Conservation (phyloP, 768 basidiomycete genomes). For the Calocybe cyanea region DNA sequence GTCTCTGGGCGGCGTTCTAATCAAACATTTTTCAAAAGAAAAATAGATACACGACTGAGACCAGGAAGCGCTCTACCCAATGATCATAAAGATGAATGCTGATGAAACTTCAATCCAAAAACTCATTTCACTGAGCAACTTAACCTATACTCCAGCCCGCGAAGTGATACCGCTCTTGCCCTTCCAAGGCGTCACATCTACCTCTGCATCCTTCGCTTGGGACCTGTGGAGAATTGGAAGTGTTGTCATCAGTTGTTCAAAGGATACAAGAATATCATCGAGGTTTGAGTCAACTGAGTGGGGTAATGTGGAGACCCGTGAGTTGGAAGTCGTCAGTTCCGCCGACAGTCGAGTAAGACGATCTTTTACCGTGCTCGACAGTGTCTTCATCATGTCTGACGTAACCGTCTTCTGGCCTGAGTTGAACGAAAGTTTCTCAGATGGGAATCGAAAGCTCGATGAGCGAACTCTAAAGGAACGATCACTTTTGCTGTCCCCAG, state of each 20-base stretch:
- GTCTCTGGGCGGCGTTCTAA: too few species aligned
- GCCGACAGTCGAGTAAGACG: conserved; percentile 3
- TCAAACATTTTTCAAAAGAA: too few species aligned
- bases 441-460: too few species aligned
- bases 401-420: too few species aligned
- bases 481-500: too few species aligned
- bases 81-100: not conserved
- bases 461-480: too few species aligned
- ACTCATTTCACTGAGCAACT: conserved; percentile 9
- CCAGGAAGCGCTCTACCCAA: too few species aligned
- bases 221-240: conserved; percentile 12
- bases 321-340: conserved; percentile 10
- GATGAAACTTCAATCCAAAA: conserved; percentile 12
- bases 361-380: conserved; percentile 1
- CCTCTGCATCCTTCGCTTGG: not conserved
- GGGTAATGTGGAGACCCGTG: conserved; percentile 2
- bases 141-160: not conserved
- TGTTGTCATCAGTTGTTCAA: conserved; percentile 15
- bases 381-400: not conserved
- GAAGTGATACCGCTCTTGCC: not conserved
- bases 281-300: conserved; percentile 13
- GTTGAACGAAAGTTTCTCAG: too few species aligned
- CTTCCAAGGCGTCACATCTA: not conserved
- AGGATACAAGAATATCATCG: conserved; percentile 19
- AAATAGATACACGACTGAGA: too few species aligned